A percentile compares a stretch with the other conserved stretches of the same genome.
Conservation (phyloP, 306 rosid species). For the Datisca glomerata region DNA sequence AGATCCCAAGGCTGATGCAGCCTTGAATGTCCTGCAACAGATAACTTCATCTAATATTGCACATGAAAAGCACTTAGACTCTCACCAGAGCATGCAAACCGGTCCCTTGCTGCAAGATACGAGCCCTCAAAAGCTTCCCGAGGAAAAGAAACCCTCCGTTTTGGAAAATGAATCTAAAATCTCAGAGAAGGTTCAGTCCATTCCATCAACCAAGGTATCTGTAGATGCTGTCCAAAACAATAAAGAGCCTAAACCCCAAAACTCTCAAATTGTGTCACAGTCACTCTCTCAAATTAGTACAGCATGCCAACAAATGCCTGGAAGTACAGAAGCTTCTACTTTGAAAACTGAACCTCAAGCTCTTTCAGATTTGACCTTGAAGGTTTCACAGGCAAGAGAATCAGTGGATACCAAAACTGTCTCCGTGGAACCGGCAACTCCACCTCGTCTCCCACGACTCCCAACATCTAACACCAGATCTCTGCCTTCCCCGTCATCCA, state of each 20-base stretch:
- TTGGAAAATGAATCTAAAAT: conserved; percentile 17
- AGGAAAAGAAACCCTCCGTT: conserved; percentile 9
- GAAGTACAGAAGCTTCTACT: conserved; percentile 6
- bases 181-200: conserved; percentile 11
- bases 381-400: conserved; percentile 11
- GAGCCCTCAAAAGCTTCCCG: conserved; percentile 26
- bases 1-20: conserved; percentile 56
- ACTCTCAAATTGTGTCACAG: conserved; percentile 13
- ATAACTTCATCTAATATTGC: conserved; percentile 31
- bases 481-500: background rate
- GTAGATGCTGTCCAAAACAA: conserved; percentile 9
- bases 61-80: conserved; percentile 34
- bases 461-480: background rate
- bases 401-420: conserved; percentile 22
- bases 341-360: conserved; percentile 1
- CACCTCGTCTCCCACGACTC: background rate
- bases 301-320: conserved; percentile 13
- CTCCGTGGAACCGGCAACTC: conserved; percentile 39
- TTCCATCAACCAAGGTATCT: conserved; percentile 27
- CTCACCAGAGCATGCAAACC: conserved; percentile 18
- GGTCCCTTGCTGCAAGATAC: conserved; percentile 19
- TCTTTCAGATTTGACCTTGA: conserved; percentile 13
- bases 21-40: conserved; percentile 59
- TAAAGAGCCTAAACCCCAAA: conserved; percentile 10
- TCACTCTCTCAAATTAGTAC: conserved; percentile 6